phyloP scores from a whole-genome alignment of 305 asterid genomes.

The Petunia hybrid region DNA sequence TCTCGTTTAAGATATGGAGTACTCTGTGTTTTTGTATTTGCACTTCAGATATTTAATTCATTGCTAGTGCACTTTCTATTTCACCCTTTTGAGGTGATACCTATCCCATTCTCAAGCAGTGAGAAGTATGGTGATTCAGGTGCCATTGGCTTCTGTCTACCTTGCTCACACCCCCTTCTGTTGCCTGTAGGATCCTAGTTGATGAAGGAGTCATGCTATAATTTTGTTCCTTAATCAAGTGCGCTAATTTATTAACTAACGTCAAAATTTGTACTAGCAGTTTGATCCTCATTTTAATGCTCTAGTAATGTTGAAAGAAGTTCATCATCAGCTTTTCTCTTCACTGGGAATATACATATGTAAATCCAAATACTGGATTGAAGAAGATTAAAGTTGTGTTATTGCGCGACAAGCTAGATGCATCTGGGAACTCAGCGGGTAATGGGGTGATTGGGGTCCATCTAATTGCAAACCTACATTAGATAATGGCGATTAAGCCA shows the following conservation, averaged over 20 bases:
- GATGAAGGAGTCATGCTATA: not conserved
- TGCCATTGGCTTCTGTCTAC: constrained; percentile 1
- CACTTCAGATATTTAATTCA: constrained; percentile 8
- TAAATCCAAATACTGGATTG: constrained; percentile 1
- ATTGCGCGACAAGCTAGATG: not conserved
- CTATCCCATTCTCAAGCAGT: constrained; percentile 28
- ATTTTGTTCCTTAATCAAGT: not conserved
- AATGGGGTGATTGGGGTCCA: not conserved
- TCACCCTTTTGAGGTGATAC: not conserved
- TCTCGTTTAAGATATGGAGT: constrained; percentile 19
- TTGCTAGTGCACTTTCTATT: not conserved
- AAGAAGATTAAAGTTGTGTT: constrained; percentile 13
- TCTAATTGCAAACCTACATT: constrained; percentile 4
- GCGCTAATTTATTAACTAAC: constrained; percentile 7
- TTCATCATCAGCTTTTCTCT: not conserved
- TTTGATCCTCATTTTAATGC: constrained; percentile 19
- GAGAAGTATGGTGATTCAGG: constrained; percentile 1
- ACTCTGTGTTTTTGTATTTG: constrained; percentile 18
- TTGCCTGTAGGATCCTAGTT: not conserved
- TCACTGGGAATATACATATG: not conserved
- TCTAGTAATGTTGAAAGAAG: not conserved
- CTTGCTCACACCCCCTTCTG: not conserved
- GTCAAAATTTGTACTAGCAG: not conserved
- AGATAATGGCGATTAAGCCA: not conserved
- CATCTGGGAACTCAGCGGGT: not conserved